These are phyloP conservation scores for Acacia acuminata DNA, from an alignment of 306 rosid genomes.

Conservation along the genomic window DNA sequence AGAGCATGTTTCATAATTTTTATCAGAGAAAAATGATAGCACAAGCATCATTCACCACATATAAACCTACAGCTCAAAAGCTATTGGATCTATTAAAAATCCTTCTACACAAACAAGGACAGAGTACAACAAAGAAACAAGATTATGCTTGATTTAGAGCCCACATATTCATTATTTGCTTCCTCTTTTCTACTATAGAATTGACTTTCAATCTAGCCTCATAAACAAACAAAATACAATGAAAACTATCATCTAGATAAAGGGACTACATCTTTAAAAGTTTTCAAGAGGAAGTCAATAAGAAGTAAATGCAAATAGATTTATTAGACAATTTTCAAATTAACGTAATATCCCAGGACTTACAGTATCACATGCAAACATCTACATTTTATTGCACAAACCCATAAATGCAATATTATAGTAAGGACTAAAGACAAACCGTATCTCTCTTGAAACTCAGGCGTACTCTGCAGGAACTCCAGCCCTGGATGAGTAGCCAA, in stretches of 20 bases:
- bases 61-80: not conserved
- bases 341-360: conserved; percentile 24
- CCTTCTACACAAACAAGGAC: not conserved
- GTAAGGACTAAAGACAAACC: conserved; percentile 62
- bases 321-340: conserved; percentile 4
- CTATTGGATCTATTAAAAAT: not conserved
- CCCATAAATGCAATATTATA: not conserved
- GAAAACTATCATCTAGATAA: conserved; percentile 6
- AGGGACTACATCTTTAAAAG: not conserved
- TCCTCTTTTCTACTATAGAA: conserved; percentile 16
- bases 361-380: conserved; percentile 21
- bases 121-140: not conserved
- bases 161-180: not conserved
- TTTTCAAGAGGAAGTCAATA: conserved; percentile 14
- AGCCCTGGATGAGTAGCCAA: conserved; percentile 94
- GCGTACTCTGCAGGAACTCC: conserved; percentile 96
- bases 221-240: conserved; percentile 15
- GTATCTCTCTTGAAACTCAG: conserved; percentile 99
- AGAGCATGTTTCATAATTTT: conserved; percentile 1
- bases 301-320: conserved; percentile 14
- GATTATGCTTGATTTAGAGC: not conserved
- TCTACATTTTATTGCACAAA: not conserved
- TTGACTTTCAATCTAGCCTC: not conserved
- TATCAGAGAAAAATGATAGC: not conserved
- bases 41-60: not conserved